phyloP scores from a whole-genome alignment of 441 rosid genomes.

The Pelargonium citronellum region DNA sequence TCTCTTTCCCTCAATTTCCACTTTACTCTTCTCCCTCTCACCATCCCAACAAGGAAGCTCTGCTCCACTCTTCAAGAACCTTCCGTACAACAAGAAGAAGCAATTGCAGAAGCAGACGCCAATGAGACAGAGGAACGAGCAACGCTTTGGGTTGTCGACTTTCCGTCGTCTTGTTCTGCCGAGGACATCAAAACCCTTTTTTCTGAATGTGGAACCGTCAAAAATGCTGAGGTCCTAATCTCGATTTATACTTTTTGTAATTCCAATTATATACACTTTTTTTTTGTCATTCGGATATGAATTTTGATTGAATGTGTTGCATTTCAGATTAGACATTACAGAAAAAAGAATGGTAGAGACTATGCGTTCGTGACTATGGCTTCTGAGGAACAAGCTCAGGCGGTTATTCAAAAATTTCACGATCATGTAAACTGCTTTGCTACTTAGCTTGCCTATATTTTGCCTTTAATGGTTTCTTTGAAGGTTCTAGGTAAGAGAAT shows the following conservation, averaged over 20 bases:
- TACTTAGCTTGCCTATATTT: neutral
- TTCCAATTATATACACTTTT: neutral
- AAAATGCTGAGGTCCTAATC: conserved; percentile 58
- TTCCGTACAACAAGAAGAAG: neutral
- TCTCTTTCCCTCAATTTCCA: conserved; percentile 25
- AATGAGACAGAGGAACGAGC: conserved; percentile 42
- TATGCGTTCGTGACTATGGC: conserved; percentile 78
- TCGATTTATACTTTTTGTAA: neutral
- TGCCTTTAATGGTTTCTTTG: neutral
- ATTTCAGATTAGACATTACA: conserved; percentile 55
- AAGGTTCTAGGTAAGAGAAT: neutral
- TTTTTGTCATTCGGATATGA: neutral
- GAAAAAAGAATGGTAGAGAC: conserved; percentile 54
- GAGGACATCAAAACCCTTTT: conserved; percentile 58
- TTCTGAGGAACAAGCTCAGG: conserved; percentile 73
- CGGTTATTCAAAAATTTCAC: conserved; percentile 62
- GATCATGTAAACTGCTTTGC: conserved; percentile 38
- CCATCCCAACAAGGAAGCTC: conserved; percentile 6
- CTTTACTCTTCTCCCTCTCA: conserved; percentile 8
- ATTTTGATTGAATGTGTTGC: conserved; percentile 8
- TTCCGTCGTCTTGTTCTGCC: conserved; percentile 63
- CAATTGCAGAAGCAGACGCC: conserved; percentile 24
- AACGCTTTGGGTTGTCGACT: conserved; percentile 66
- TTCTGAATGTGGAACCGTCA: conserved; percentile 61
- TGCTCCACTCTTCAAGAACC: too few relatives aligned